Evolutionary conservation across 2,329 filamentous ascomycete species (phyloP).

Genomic region (Exophiala oligosperma): DNA sequence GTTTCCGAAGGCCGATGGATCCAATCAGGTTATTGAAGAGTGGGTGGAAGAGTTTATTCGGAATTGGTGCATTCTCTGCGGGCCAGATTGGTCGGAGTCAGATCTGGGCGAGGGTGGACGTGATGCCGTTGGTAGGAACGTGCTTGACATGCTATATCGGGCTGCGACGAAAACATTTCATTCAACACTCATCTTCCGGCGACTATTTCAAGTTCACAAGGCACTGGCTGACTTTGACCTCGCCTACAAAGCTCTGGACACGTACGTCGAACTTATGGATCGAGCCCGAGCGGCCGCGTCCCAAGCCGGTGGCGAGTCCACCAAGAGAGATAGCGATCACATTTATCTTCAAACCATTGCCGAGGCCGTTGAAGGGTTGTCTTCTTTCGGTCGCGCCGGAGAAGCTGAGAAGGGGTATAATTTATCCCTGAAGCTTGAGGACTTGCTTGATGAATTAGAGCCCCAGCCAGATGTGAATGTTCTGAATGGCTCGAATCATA

Average conservation of each 20-base stretch:
- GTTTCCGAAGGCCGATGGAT: conserved; percentile 82
- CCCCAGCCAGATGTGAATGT: conserved; percentile 28
- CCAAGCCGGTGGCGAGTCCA: conserved; percentile 55
- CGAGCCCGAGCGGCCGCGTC: conserved; percentile 80
- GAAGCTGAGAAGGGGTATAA: conserved; percentile 78
- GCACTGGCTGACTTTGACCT: conserved; percentile 88
- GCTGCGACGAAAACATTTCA: conserved; percentile 93
- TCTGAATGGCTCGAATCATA: conserved; percentile 17
- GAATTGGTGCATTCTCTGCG: conserved; percentile 84
- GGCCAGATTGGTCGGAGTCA: conserved; percentile 74
- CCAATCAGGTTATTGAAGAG: conserved; percentile 74
- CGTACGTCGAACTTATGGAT: conserved; percentile 84
- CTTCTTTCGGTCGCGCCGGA: conserved; percentile 72
- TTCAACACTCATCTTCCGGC: conserved; percentile 81
- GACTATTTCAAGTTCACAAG: conserved; percentile 84
- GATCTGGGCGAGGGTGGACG: conserved; percentile 82
- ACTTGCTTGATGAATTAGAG: conserved; percentile 67
- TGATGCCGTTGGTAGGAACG: conserved; percentile 69
- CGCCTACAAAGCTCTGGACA: conserved; percentile 86
- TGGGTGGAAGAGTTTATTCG: conserved; percentile 77
- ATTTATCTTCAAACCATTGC: conserved; percentile 75
- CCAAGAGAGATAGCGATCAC: conserved; percentile 76
- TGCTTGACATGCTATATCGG: conserved; percentile 83
- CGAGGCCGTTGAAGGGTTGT: conserved; percentile 76
- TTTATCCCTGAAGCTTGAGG: conserved; percentile 69